Conservation (phyloP, 345 rosid genomes). For the Orychophragmus violaceus region DNA sequence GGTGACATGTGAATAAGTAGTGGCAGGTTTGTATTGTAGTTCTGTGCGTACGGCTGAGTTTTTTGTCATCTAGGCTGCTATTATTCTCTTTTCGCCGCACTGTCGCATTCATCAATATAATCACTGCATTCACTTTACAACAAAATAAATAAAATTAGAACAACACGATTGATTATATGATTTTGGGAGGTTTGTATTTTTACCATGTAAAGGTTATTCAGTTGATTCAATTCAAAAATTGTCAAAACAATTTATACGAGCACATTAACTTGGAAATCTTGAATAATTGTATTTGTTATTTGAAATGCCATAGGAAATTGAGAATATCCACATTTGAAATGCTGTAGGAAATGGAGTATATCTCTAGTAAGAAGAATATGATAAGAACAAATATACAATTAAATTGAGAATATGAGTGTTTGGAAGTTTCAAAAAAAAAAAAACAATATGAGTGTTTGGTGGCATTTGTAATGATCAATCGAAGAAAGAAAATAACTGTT, state of each 20-base stretch:
- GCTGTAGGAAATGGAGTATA: no score
- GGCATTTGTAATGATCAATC: no score
- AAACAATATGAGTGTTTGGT: no score
- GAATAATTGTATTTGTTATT: neutral
- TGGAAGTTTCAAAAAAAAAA: no score
- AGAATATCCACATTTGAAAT: neutral
- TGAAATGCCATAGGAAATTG: neutral
- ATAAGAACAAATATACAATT: no score
- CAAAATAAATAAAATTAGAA: neutral
- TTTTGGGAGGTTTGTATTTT: neutral
- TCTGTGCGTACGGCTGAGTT: conserved; percentile 18
- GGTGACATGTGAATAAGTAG: conserved; percentile 26
- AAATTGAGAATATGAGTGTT: no score
- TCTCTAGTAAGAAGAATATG: no score
- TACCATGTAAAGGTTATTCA: neutral
- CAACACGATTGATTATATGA: neutral
- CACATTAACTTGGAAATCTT: neutral
- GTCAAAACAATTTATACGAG: neutral
- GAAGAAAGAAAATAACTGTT: no score
- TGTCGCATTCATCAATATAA: conserved; percentile 18
- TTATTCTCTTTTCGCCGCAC: conserved; percentile 13
- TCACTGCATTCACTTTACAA: conserved; percentile 19
- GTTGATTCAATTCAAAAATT: neutral
- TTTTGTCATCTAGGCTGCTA: conserved; percentile 11
- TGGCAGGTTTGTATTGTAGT: conserved; percentile 19